Evolutionary conservation across 371 early-diverging fungal species (phyloP), one percentile per base, ranked within the genome.

Genomic region (Dichotomocladium elegans): DNA sequence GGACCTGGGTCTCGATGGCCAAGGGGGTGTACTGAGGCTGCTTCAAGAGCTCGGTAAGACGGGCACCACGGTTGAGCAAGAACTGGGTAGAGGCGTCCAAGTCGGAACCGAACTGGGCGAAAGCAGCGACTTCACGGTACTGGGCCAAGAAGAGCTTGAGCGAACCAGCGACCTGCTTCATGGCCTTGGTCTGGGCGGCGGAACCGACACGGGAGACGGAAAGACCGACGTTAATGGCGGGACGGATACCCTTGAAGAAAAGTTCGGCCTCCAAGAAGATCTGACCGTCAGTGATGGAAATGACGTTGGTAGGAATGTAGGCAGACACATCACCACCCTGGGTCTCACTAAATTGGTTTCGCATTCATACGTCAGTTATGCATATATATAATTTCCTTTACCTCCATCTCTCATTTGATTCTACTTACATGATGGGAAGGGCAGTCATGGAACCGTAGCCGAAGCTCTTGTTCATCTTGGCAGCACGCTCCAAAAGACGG

Each of bases 281-380:
- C 43, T 66, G 96, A 37, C 96, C 96, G 77, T 95, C 96, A 56
- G 96, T 95, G 64, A 95, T 95, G 79, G 94, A 94, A 92, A 95
- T 95, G 68, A 95, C 95, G 85, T 95, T 95, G 79, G 96, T 95
- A 61, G 96, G 96, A 84, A 95, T 95, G 82, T 95, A 95, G 41
- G 96, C 96, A 53, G 95, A 94, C 70, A 95, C 96, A 87, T 94
- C 96, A 78, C 96, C 96, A 82, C 96, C 96, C 82, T 94, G 94
- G 66, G 96, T 95, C 74, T 95, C 96, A 81, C 56, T 56, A 47
- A 94, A 41, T 33, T n/a, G n/a, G n/a, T n/a, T n/a, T n/a, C n/a
- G n/a, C n/a, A n/a, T n/a, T 22, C 6, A 35, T 31, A 31, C 28
- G 4, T 1, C 7, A 46, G 25, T 17, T 19, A 55, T 12, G 8